These are phyloP conservation scores for Athelia psychrophila DNA, from an alignment of 1,284 basidiomycete genomes.

Conservation along the genomic window DNA sequence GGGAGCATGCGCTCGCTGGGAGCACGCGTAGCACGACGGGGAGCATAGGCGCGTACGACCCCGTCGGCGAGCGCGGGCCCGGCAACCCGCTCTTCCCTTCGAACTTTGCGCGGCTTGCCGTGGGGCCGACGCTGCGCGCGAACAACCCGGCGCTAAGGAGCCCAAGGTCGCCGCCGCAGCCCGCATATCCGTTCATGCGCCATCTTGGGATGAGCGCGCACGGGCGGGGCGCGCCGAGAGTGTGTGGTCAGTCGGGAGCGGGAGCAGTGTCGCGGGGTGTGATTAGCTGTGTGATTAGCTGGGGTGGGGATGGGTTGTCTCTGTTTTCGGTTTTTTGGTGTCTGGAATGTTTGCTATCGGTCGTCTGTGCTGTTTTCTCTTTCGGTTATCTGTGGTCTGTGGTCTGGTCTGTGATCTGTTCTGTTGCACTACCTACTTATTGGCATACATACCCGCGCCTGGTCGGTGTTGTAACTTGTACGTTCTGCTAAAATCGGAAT, in stretches of 20 bases:
- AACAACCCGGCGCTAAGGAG: slow-evolving; percentile 41
- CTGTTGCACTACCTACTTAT: background rate
- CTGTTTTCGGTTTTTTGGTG: background rate
- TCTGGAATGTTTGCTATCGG: too few relatives aligned
- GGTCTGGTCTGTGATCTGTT: background rate
- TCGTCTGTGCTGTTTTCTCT: background rate
- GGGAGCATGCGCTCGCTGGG: background rate
- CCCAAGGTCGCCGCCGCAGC: background rate
- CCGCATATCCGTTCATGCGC: background rate
- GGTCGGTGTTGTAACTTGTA: background rate
- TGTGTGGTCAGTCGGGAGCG: slow-evolving; percentile 27
- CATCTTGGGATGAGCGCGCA: slow-evolving; percentile 12
- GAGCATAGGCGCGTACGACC: slow-evolving; percentile 28
- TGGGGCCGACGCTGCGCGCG: slow-evolving; percentile 53
- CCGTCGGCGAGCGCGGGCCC: slow-evolving; percentile 48
- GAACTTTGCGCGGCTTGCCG: slow-evolving; percentile 58
- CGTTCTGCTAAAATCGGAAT: background rate
- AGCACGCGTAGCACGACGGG: too few relatives aligned
- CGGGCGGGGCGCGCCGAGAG: slow-evolving; percentile 28
- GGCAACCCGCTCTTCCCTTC: slow-evolving; percentile 68
- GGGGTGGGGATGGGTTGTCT: background rate
- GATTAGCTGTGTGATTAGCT: too few relatives aligned
- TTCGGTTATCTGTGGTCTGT: background rate
- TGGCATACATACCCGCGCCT: background rate
- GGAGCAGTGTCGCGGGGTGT: slow-evolving; percentile 24